Conservation (phyloP, 2,329 filamentous ascomycete genomes). For the Tolypocladium endophyticum region DNA sequence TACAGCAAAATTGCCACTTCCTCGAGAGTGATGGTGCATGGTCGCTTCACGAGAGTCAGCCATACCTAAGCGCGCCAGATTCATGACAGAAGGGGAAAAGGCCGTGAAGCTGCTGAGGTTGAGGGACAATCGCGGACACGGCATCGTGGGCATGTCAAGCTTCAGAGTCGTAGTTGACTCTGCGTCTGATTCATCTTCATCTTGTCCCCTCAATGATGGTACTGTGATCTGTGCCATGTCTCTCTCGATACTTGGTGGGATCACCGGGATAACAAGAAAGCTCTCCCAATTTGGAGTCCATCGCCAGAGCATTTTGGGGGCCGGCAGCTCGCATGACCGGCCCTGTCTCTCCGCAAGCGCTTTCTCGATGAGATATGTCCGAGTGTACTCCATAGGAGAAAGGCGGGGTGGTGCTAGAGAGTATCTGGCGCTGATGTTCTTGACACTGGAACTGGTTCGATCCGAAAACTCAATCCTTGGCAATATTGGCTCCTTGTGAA, state of each 20-base stretch:
- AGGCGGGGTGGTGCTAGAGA: slow-evolving; percentile 17
- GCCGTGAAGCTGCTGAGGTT: slow-evolving; percentile 15
- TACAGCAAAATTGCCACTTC: not conserved
- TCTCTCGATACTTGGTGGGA: slow-evolving; percentile 17
- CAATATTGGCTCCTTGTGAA: not conserved
- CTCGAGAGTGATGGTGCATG: not conserved
- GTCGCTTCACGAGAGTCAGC: not conserved
- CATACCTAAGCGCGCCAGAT: slow-evolving; percentile 5
- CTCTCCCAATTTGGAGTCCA: slow-evolving; percentile 25
- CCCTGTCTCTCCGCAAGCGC: slow-evolving; percentile 14
- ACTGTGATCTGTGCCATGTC: not conserved
- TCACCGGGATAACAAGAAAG: slow-evolving; percentile 24
- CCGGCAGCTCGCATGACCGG: slow-evolving; percentile 16
- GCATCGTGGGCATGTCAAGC: slow-evolving; percentile 1
- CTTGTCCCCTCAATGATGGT: not conserved
- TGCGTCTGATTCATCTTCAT: slow-evolving; percentile 7
- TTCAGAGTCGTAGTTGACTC: slow-evolving; percentile 11
- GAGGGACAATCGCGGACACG: slow-evolving; percentile 20
- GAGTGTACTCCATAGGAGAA: slow-evolving; percentile 29
- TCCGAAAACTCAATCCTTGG: not conserved
- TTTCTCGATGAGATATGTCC: slow-evolving; percentile 23
- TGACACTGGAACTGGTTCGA: too few species aligned
- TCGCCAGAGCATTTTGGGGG: slow-evolving; percentile 17
- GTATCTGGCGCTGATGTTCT: not conserved
- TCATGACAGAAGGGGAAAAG: slow-evolving; percentile 15